Conservation (phyloP, 2,329 filamentous ascomycete species). For the Huntiella moniliformis region DNA sequence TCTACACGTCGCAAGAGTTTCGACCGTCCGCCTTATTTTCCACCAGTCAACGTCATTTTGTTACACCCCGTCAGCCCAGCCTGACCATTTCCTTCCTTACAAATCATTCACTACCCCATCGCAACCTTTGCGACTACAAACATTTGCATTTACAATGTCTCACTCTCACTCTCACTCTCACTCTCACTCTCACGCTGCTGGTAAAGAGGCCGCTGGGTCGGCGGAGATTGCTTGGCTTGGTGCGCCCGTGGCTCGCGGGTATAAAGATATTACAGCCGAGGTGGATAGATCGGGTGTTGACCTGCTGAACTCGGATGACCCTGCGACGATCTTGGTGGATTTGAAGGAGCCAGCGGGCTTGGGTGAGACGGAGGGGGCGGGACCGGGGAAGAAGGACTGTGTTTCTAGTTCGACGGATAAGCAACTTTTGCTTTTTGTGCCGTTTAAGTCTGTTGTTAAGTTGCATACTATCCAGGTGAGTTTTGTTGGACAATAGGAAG, state of each 20-base stretch:
- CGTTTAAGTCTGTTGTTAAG: slow-evolving; percentile 76
- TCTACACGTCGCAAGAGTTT: no score
- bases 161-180: background rate
- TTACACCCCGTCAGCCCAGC: no score
- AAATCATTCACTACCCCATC: background rate
- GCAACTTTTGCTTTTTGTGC: slow-evolving; percentile 82
- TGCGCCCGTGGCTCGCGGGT: slow-evolving; percentile 57
- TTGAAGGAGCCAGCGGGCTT: background rate
- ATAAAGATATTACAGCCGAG: slow-evolving; percentile 64
- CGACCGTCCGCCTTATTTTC: no score
- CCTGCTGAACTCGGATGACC: slow-evolving; percentile 67
- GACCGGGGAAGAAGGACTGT: slow-evolving; percentile 46
- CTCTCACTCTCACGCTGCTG: background rate
- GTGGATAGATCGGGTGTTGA: slow-evolving; percentile 67
- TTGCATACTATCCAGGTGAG: slow-evolving; percentile 59
- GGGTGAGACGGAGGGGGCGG: slow-evolving; percentile 27
- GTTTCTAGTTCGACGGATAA: slow-evolving; percentile 94
- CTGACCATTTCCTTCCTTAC: no score
- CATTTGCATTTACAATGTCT: background rate
- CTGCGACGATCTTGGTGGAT: slow-evolving; percentile 51
- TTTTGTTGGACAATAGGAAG: background rate
- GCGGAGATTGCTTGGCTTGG: slow-evolving; percentile 44
- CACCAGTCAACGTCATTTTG: no score
- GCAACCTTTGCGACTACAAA: no score
- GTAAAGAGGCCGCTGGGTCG: background rate